Conservation (phyloP, 352 stramenopile species). For the Phytophthora ramorum region DNA sequence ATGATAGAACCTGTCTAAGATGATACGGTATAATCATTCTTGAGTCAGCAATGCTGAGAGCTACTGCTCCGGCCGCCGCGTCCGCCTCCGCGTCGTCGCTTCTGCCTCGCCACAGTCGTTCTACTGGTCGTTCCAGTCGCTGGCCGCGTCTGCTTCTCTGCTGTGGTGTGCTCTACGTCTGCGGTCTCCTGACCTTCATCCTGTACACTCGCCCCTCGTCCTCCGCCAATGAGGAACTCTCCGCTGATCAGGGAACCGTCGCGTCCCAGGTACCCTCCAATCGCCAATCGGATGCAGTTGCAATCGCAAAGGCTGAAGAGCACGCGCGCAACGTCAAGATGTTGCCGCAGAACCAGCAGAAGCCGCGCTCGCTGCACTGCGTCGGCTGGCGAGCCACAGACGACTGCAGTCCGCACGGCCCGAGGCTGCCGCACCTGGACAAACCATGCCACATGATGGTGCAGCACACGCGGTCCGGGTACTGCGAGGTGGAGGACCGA, state of each 20-base stretch:
- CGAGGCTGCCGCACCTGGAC: slow-evolving; percentile 27
- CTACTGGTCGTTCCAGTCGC: background rate
- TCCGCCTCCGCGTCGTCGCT: slow-evolving; percentile 3
- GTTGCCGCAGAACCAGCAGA: slow-evolving; percentile 27
- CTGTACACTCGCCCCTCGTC: background rate
- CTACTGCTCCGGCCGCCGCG: no score
- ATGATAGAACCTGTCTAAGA: background rate
- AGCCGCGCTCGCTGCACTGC: slow-evolving; percentile 27
- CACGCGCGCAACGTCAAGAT: slow-evolving; percentile 50
- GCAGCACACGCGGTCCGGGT: slow-evolving; percentile 43
- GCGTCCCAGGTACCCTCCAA: background rate
- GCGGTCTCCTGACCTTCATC: slow-evolving; percentile 17
- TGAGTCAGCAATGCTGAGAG: background rate
- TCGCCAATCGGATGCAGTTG: slow-evolving; percentile 16
- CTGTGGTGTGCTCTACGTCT: slow-evolving; percentile 23
- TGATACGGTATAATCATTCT: background rate
- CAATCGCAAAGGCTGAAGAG: slow-evolving; percentile 38
- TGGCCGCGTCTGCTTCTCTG: slow-evolving; percentile 24
- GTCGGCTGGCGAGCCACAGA: slow-evolving; percentile 41
- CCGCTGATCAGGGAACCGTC: background rate
- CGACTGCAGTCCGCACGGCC: slow-evolving; percentile 38
- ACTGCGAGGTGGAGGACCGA: slow-evolving; percentile 46
- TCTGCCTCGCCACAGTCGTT: slow-evolving; percentile 9
- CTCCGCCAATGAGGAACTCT: background rate
- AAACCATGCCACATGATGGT: slow-evolving; percentile 35